These are phyloP conservation scores for Chenopodium formosanum DNA, from an alignment of 148 eudicot species.

Conservation along the genomic window DNA sequence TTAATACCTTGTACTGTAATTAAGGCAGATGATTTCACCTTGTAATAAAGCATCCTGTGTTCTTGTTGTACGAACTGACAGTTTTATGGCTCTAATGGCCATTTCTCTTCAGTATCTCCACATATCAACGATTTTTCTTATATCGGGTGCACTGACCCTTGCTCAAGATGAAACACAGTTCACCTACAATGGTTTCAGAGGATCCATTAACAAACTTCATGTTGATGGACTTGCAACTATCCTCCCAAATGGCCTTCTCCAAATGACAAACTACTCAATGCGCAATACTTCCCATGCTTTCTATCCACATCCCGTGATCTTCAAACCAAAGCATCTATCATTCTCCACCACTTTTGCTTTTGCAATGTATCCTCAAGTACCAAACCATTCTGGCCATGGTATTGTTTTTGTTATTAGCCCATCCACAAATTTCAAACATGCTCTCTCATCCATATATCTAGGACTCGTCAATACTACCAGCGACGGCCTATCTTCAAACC, in stretches of 20 bases:
- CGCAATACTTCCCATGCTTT: constrained; percentile 29
- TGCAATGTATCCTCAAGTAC: constrained; percentile 19
- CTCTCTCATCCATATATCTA: constrained; percentile 14
- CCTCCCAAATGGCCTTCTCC: constrained; percentile 26
- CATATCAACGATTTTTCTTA: not conserved
- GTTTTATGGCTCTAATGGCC: not conserved
- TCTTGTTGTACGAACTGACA: not conserved
- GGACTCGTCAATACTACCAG: constrained; percentile 25
- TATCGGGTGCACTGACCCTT: not conserved
- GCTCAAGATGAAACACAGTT: not conserved
- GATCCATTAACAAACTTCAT: constrained; percentile 14
- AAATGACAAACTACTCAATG: constrained; percentile 17
- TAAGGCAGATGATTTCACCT: not conserved
- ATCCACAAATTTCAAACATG: constrained; percentile 15
- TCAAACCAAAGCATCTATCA: constrained; percentile 15
- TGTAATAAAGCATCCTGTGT: not conserved
- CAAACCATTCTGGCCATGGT: constrained; percentile 26
- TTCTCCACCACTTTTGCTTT: constrained; percentile 30
- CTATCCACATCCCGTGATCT: constrained; percentile 23
- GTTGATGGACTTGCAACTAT: constrained; percentile 25
- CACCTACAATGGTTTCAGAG: not conserved
- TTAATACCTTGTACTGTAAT: not conserved
- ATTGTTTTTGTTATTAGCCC: constrained; percentile 19
- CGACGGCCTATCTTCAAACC: constrained; percentile 23
- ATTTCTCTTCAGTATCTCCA: not conserved